Conservation (phyloP, 2,329 filamentous ascomycete genomes). For the Trichoderma sp. region DNA sequence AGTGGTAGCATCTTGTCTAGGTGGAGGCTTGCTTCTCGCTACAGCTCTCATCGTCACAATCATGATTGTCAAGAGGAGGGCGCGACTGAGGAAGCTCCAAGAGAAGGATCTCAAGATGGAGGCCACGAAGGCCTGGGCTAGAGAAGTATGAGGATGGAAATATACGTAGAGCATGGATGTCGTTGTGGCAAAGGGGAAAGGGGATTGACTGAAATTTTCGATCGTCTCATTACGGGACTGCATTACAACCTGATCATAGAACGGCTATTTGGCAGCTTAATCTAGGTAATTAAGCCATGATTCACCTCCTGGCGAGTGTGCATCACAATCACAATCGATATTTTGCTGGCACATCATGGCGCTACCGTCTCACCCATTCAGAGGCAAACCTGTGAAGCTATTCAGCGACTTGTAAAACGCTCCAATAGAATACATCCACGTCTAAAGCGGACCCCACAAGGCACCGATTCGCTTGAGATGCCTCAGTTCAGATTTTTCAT, state of each 20-base stretch:
- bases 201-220: background rate
- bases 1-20: background rate
- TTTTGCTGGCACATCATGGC: background rate
- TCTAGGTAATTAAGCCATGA: background rate
- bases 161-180: background rate
- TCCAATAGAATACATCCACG: conserved; percentile 17
- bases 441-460: conserved; percentile 2
- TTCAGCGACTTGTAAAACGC: background rate
- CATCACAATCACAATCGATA: background rate
- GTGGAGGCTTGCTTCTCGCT: background rate
- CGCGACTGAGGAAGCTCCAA: background rate
- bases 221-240: background rate
- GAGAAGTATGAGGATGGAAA: background rate
- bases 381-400: background rate
- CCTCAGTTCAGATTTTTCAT: background rate
- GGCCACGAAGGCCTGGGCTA: conserved; percentile 1
- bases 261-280: background rate
- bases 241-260: background rate
- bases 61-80: background rate
- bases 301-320: background rate
- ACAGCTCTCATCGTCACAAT: background rate
- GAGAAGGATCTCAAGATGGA: background rate
- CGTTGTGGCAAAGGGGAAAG: background rate
- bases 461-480: background rate
- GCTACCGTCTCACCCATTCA: background rate